These are phyloP conservation scores for Pseudohyphozyma bogoriensis DNA, from an alignment of 768 basidiomycete genomes.

Conservation along the genomic window DNA sequence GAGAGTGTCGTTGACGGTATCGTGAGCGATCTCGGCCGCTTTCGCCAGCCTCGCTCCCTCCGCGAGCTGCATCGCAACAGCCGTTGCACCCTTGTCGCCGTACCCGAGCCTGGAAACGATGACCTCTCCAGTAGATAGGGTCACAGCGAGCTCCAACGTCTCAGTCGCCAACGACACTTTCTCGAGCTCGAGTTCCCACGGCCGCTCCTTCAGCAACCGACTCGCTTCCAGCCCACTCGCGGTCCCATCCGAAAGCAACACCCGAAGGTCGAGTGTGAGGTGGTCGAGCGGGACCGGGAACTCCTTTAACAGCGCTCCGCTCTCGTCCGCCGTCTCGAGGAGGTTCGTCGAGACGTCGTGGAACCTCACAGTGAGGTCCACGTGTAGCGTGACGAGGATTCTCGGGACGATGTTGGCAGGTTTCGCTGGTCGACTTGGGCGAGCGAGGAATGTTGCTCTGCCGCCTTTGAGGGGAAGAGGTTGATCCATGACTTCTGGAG, in stretches of 20 bases:
- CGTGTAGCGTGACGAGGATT: slow-evolving; percentile 54
- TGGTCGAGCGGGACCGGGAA: slow-evolving; percentile 58
- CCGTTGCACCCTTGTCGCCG: neutral
- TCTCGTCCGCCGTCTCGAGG: slow-evolving; percentile 42
- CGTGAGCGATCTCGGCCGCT: slow-evolving; percentile 2
- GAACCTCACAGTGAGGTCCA: slow-evolving; percentile 58
- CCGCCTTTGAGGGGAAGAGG: slow-evolving; percentile 36
- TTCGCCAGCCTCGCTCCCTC: slow-evolving; percentile 1
- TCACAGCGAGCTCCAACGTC: slow-evolving; percentile 39
- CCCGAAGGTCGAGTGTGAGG: slow-evolving; percentile 51
- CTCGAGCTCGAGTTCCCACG: slow-evolving; percentile 37
- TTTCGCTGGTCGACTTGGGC: slow-evolving; percentile 40
- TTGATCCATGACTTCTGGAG: neutral
- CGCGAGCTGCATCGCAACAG: neutral
- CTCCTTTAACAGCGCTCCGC: slow-evolving; percentile 32
- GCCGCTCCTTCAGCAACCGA: slow-evolving; percentile 34
- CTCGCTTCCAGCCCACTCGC: slow-evolving; percentile 32
- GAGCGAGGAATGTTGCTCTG: slow-evolving; percentile 39
- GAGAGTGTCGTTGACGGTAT: slow-evolving; percentile 9
- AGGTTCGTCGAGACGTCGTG: slow-evolving; percentile 65
- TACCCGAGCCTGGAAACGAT: slow-evolving; percentile 30
- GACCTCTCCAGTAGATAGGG: slow-evolving; percentile 39
- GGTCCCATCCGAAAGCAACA: slow-evolving; percentile 2
- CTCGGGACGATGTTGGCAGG: slow-evolving; percentile 39
- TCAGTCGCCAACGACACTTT: slow-evolving; percentile 38